A percentile compares a stretch with the other conserved stretches of the same genome.
Evolutionary conservation across 192 early-diverging fungal genomes (phyloP).

Genomic region (Podochytrium sp.): DNA sequence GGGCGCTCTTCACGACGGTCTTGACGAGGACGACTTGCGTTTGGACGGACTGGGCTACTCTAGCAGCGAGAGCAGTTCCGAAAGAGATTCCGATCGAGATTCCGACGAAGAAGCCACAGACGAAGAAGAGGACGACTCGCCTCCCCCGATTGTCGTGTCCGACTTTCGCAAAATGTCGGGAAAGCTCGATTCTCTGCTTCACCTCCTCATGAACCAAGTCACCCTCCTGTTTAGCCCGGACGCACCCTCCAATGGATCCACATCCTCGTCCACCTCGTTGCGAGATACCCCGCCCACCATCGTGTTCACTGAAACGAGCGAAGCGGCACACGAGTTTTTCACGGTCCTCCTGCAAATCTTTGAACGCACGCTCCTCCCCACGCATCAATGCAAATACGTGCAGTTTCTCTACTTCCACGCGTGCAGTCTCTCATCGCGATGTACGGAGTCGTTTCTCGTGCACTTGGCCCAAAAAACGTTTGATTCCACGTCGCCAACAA

Average conservation of each 20-base stretch:
- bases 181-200: conserved; percentile 45
- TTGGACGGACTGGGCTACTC: neutral
- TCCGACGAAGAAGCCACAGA: conserved; percentile 37
- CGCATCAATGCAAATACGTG: conserved; percentile 86
- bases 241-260: conserved; percentile 28
- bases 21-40: conserved; percentile 23
- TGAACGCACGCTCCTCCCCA: conserved; percentile 77
- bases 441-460: conserved; percentile 79
- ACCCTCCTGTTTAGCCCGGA: neutral
- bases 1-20: conserved; percentile 36
- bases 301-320: conserved; percentile 18
- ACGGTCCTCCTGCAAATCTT: conserved; percentile 76
- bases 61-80: neutral
- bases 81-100: neutral
- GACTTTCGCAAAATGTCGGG: conserved; percentile 29
- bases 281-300: neutral
- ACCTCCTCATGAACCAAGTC: conserved; percentile 21
- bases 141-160: conserved; percentile 27
- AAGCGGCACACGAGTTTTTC: conserved; percentile 56
- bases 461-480: conserved; percentile 67
- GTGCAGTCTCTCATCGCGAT: conserved; percentile 66
- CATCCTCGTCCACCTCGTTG: no score
- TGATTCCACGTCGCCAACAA: conserved; percentile 60
- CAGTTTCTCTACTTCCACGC: conserved; percentile 92
- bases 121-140: conserved; percentile 20